phyloP scores from a whole-genome alignment of 2,329 filamentous ascomycete species.

The Fusarium domesticum region DNA sequence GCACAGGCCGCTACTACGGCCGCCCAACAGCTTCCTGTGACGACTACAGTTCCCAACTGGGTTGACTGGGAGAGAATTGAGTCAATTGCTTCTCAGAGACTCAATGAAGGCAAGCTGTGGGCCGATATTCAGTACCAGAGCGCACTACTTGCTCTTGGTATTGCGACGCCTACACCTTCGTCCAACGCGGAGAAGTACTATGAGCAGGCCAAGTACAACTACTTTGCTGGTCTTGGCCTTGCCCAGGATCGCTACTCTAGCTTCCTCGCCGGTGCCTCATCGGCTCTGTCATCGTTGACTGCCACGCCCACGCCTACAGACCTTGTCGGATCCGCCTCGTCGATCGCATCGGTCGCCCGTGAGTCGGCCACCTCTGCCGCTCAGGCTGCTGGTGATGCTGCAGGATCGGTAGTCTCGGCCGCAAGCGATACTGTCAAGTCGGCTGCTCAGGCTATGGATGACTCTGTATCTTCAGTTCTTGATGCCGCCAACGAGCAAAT shows the following conservation, averaged over 20 bases:
- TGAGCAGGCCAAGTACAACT: slow-evolving; percentile 61
- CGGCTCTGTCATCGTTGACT: slow-evolving; percentile 58
- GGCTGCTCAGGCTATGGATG: slow-evolving; percentile 38
- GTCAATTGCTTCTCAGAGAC: slow-evolving; percentile 66
- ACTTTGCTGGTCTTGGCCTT: slow-evolving; percentile 74
- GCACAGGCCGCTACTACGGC: slow-evolving; percentile 51
- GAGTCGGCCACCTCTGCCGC: slow-evolving; percentile 46
- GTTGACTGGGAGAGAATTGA: slow-evolving; percentile 50
- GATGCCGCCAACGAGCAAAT: slow-evolving; percentile 45
- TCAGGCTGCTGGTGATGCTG: slow-evolving; percentile 47
- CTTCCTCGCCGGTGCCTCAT: slow-evolving; percentile 69
- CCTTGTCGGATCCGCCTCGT: slow-evolving; percentile 46
- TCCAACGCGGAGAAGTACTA: slow-evolving; percentile 55
- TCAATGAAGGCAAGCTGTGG: slow-evolving; percentile 66
- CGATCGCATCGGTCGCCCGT: slow-evolving; percentile 48
- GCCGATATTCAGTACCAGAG: slow-evolving; percentile 70
- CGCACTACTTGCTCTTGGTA: slow-evolving; percentile 63
- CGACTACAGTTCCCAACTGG: slow-evolving; percentile 39
- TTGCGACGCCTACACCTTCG: slow-evolving; percentile 51
- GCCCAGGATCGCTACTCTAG: slow-evolving; percentile 77
- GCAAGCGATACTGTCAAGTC: slow-evolving; percentile 45
- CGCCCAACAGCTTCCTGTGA: slow-evolving; percentile 47
- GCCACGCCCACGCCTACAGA: slow-evolving; percentile 61
- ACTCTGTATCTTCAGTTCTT: slow-evolving; percentile 39
- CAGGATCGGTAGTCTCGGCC: slow-evolving; percentile 44